Evolutionary conservation across 192 early-diverging fungal genomes (phyloP).

Genomic region (Thamnidium elegans): DNA sequence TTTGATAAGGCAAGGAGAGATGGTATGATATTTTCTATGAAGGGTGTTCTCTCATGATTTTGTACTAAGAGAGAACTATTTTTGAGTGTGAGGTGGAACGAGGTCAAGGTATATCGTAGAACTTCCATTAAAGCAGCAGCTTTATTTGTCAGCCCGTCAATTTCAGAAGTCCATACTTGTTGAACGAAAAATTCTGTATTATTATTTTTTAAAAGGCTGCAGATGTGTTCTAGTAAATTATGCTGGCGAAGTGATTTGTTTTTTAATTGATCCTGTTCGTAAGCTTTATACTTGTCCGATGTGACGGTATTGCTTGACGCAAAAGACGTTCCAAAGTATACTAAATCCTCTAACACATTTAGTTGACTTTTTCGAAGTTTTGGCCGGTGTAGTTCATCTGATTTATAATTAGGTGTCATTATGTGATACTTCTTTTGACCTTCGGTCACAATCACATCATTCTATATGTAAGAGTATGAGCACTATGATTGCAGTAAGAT

Average conservation of each 20-base stretch:
- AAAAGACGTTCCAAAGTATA: conserved; percentile 8
- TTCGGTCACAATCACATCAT: neutral
- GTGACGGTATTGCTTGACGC: neutral
- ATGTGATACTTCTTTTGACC: neutral
- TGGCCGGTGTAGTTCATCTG: neutral
- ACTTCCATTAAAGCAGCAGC: neutral
- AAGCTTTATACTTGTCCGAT: neutral
- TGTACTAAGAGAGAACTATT: neutral
- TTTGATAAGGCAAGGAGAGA: neutral
- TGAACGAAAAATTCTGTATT: conserved; percentile 6
- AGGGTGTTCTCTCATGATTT: conserved; percentile 3
- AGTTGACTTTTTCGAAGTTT: conserved; percentile 3
- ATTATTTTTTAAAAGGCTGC: neutral
- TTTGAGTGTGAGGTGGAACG: neutral
- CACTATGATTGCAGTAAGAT: neutral
- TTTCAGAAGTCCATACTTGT: neutral
- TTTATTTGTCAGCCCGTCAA: conserved; percentile 4
- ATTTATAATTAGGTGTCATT: neutral
- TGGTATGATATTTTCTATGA: conserved; percentile 3
- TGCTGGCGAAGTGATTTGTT: neutral
- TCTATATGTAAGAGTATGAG: conserved; percentile 2
- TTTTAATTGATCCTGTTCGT: conserved; percentile 1
- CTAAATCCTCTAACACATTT: neutral
- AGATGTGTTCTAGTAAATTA: neutral
- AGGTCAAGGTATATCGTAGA: neutral